A percentile compares a stretch with the other conserved stretches of the same genome.
Evolutionary conservation across 192 early-diverging fungal genomes (phyloP).

Genomic region (Coemansia sp.): DNA sequence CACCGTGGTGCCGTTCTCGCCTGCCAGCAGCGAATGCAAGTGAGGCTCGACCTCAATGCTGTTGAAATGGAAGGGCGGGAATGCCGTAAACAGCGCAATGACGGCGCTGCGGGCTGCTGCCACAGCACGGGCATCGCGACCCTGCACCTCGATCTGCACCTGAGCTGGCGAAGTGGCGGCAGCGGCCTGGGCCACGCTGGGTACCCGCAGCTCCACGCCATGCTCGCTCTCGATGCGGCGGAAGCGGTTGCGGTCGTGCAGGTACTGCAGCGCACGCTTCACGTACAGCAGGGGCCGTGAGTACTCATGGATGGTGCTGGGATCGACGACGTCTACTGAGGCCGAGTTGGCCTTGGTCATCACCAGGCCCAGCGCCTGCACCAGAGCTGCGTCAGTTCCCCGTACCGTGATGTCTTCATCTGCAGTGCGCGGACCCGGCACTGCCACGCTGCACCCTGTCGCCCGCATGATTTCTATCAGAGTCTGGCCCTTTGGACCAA

Average conservation of each 20-base stretch:
- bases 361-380: constrained; percentile 72
- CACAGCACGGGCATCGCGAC: constrained; percentile 60
- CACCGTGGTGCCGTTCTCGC: constrained; percentile 61
- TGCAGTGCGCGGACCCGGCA: constrained; percentile 68
- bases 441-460: constrained; percentile 83
- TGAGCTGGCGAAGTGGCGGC: constrained; percentile 45
- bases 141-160: constrained; percentile 72
- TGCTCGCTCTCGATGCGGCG: constrained; percentile 75
- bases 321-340: constrained; percentile 69
- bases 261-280: constrained; percentile 68
- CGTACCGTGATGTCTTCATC: constrained; percentile 76
- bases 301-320: constrained; percentile 56
- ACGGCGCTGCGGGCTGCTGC: constrained; percentile 64
- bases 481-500: constrained; percentile 74
- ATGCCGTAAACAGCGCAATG: constrained; percentile 54
- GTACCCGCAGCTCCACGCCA: constrained; percentile 60
- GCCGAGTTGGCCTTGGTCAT: constrained; percentile 80
- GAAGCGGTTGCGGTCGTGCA: constrained; percentile 69
- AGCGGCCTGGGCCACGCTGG: constrained; percentile 41
- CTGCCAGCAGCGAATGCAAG: constrained; percentile 67
- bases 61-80: constrained; percentile 60
- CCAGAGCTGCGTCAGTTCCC: constrained; percentile 69
- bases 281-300: constrained; percentile 57
- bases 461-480: constrained; percentile 81
- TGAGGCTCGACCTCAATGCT: constrained; percentile 74